Evolutionary conservation across 495 filamentous ascomycete genomes (phyloP), one percentile per base, ranked within the genome.

Genomic region (Melanomma pulvis-pyrius): DNA sequence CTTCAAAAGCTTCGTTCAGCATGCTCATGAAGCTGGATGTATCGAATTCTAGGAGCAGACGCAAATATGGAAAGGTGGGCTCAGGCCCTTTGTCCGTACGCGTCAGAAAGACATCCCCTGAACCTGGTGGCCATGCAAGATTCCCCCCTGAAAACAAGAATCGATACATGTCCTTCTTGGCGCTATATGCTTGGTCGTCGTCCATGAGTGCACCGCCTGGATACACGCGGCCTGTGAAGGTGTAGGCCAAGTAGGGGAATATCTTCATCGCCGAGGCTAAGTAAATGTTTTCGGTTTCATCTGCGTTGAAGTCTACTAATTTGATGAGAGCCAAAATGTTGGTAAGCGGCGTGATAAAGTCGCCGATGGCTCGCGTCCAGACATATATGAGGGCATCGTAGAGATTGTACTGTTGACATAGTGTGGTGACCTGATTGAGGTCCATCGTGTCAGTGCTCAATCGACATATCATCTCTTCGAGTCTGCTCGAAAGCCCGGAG

Each of bases 361-460:
- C 94, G 68, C 79, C 79, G 26, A 98, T 77, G 34, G 90, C 92
- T 74, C 91, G 89, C 56, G 94, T 97, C 93, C 94, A 98, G 61
- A 98, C 90, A 75, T 98, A 98, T 53, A 97, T 90, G 69, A 96
- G 86, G 12, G 96, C 94, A 79, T 98, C 96, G 71, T 96, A 98
- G 6, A 98, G 86, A 56, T 89, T 84, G 70, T 97, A 86, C 66
- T 92, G 87, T 71, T 92, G 94, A 82, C 96, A 98, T 3, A 98
- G 83, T 17, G 84, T 86, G 0, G 92, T 96, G 51, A 93, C 86
- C 74, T 97, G 92, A 71, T 98, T 92, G 72, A 98, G 89, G 70
- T 98, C 94, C 77, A 98, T 88, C 3, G 91, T 97, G 9, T 84
- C 79, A 0, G 94, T 93, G 70, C 96, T 90, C 77, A 98, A 86